Conservation (phyloP, 306 rosid species). For the Gastrolobium villosum region DNA sequence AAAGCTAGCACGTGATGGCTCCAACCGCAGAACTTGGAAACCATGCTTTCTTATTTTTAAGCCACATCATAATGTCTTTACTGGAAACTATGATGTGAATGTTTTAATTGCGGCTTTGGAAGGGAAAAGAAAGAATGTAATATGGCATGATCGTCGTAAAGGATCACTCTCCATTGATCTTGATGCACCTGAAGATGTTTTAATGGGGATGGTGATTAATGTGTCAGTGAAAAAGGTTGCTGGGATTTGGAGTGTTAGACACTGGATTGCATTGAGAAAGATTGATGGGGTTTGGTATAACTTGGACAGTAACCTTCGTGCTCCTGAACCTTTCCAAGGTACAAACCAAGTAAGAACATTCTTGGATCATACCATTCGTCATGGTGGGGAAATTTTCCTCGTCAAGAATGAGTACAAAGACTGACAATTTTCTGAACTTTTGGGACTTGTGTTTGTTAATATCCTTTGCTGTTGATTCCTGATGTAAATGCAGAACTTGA, state of each 20-base stretch:
- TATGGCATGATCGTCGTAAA: slow-evolving; percentile 83
- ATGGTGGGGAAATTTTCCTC: slow-evolving; percentile 84
- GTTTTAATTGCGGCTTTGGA: slow-evolving; percentile 82
- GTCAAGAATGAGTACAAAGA: slow-evolving; percentile 60
- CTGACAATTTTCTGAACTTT: no score
- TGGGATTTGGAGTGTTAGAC: slow-evolving; percentile 89
- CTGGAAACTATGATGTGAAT: slow-evolving; percentile 93
- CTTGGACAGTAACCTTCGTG: slow-evolving; percentile 85
- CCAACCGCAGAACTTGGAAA: slow-evolving; percentile 67
- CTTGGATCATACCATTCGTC: slow-evolving; percentile 65
- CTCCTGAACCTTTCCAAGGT: slow-evolving; percentile 68
- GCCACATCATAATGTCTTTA: slow-evolving; percentile 82
- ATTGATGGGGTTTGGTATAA: slow-evolving; percentile 77
- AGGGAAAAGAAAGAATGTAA: slow-evolving; percentile 76
- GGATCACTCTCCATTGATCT: slow-evolving; percentile 74
- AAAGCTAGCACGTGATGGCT: slow-evolving; percentile 65
- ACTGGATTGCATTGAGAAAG: slow-evolving; percentile 85
- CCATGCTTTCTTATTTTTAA: slow-evolving; percentile 69
- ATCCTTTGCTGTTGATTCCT: no score
- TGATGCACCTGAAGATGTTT: slow-evolving; percentile 66
- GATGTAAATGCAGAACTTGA: no score
- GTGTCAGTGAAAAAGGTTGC: slow-evolving; percentile 65
- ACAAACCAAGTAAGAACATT: slow-evolving; percentile 60
- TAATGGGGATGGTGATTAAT: slow-evolving; percentile 91
- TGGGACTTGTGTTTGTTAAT: no score